Evolutionary conservation across 371 early-diverging fungal genomes (phyloP).

Genomic region (Rhizopus delemar): DNA sequence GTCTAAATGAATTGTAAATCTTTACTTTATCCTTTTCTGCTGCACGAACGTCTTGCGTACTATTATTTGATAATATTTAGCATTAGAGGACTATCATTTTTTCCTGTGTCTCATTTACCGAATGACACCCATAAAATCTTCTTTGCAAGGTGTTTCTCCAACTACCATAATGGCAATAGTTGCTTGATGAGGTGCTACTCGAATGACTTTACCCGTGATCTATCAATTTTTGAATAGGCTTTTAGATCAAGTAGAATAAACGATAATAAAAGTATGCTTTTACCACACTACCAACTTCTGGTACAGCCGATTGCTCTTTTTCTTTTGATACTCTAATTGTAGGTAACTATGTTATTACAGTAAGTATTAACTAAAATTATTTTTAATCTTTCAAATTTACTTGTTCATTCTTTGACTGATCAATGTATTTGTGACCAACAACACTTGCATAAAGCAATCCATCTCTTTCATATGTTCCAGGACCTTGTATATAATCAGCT

Average conservation of each 20-base stretch:
- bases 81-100: too few species aligned
- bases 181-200: constrained; percentile 84
- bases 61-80: constrained; percentile 6
- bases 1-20: constrained; percentile 87
- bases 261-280: constrained; percentile 5
- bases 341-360: constrained; percentile 41
- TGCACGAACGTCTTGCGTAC: constrained; percentile 89
- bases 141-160: constrained; percentile 78
- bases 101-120: constrained; percentile 42
- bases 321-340: constrained; percentile 66
- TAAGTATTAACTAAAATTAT: neutral
- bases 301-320: constrained; percentile 76
- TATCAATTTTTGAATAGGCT: constrained; percentile 10
- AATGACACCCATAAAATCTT: constrained; percentile 92
- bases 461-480: constrained; percentile 81
- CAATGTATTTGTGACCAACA: constrained; percentile 65
- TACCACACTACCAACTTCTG: constrained; percentile 82
- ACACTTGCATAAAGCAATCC: constrained; percentile 80
- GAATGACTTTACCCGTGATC: constrained; percentile 81
- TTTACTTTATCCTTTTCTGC: constrained; percentile 94
- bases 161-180: constrained; percentile 90
- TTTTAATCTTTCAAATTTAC: constrained; percentile 20
- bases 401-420: constrained; percentile 33
- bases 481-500: constrained; percentile 68
- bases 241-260: too few species aligned